phyloP scores from a whole-genome alignment of 768 basidiomycete species.

The Hygrocybe punicea region DNA sequence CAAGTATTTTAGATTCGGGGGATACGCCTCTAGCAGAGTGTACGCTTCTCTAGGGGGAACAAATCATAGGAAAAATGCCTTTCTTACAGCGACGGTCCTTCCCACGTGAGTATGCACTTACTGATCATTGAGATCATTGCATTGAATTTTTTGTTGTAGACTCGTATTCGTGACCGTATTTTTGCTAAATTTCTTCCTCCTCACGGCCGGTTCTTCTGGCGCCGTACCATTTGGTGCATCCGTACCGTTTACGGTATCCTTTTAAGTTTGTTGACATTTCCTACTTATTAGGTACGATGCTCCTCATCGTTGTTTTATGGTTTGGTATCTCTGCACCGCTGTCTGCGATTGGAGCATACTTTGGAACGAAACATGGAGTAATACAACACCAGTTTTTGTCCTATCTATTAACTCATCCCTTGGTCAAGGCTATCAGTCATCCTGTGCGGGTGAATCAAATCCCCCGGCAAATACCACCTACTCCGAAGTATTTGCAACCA shows the following conservation, averaged over 20 bases:
- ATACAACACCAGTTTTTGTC: constrained; percentile 19
- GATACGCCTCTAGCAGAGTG: constrained; percentile 81
- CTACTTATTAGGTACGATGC: constrained; percentile 73
- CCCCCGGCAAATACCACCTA: constrained; percentile 91
- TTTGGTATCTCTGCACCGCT: constrained; percentile 92
- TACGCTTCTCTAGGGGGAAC: constrained; percentile 78
- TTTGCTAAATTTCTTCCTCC: constrained; percentile 86
- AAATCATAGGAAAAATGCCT: constrained; percentile 75
- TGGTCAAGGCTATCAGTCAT: constrained; percentile 59
- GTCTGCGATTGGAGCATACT: constrained; percentile 80
- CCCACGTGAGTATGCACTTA: constrained; percentile 61
- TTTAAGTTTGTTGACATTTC: background rate
- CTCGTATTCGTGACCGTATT: constrained; percentile 82
- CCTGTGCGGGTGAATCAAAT: constrained; percentile 91
- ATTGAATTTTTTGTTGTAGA: constrained; percentile 36
- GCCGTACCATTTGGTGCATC: constrained; percentile 87
- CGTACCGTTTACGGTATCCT: too few relatives aligned
- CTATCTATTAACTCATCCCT: constrained; percentile 5
- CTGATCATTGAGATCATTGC: background rate
- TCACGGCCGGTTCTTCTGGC: constrained; percentile 83
- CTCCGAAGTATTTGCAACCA: constrained; percentile 77
- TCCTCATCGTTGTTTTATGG: constrained; percentile 82
- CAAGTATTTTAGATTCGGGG: constrained; percentile 59
- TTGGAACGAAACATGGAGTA: constrained; percentile 85
- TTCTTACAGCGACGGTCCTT: constrained; percentile 82